Conservation (phyloP, 2,329 filamentous ascomycete species). For the Emericellopsis atlantica region DNA sequence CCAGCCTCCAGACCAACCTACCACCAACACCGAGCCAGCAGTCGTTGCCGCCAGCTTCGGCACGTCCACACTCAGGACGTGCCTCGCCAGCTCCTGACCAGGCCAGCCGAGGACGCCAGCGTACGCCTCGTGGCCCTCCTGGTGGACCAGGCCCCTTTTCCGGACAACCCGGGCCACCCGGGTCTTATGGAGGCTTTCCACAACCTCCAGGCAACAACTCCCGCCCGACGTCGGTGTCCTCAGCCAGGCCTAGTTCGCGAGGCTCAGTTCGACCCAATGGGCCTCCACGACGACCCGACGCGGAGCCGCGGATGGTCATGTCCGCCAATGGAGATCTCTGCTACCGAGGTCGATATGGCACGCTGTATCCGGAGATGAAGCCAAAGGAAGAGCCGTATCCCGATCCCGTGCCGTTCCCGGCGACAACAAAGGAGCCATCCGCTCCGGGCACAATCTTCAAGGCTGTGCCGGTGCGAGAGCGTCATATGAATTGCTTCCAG, state of each 20-base stretch:
- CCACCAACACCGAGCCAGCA: conserved; percentile 7
- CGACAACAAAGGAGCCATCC: conserved; percentile 12
- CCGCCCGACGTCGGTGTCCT: background rate
- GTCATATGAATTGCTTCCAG: conserved; percentile 32
- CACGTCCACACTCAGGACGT: background rate
- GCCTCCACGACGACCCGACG: conserved; percentile 5
- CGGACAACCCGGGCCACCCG: background rate
- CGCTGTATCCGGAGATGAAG: conserved; percentile 27
- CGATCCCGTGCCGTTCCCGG: conserved; percentile 25
- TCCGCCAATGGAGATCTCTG: conserved; percentile 20
- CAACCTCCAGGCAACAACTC: background rate
- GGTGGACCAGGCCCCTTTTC: too few relatives aligned
- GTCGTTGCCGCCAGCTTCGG: conserved; percentile 8
- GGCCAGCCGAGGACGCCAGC: background rate
- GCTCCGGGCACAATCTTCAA: conserved; percentile 23
- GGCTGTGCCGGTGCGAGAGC: conserved; percentile 28
- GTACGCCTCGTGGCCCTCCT: background rate
- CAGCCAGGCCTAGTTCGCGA: conserved; percentile 2
- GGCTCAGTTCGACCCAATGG: background rate
- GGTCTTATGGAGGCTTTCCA: background rate
- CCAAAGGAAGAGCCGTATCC: conserved; percentile 13
- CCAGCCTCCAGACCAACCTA: conserved; percentile 6
- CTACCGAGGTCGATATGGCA: conserved; percentile 24
- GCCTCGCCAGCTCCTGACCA: conserved; percentile 1
- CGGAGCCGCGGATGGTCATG: conserved; percentile 17